A percentile compares a stretch with the other conserved stretches of the same genome.
These are phyloP conservation scores for Aureobasidium leucospermi DNA, from an alignment of 2,329 filamentous ascomycete species.

Conservation along the genomic window DNA sequence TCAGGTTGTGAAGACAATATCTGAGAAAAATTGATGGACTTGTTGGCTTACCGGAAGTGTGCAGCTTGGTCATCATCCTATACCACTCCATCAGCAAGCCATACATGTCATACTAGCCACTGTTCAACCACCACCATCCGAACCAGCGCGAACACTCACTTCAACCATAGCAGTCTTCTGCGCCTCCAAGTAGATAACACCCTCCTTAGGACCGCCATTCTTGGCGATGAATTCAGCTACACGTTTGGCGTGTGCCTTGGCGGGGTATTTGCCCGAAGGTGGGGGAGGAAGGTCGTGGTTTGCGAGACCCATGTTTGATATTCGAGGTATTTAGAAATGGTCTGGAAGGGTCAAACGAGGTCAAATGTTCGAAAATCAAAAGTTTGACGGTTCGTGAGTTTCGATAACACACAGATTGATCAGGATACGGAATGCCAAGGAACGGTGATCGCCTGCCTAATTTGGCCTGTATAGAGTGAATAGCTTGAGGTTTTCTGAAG, in stretches of 20 bases:
- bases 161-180: conserved; percentile 75
- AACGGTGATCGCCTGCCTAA: conserved; percentile 5
- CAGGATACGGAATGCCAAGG: conserved; percentile 3
- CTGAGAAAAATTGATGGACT: no score
- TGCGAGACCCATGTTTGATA: conserved; percentile 19
- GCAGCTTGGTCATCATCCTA: conserved; percentile 70
- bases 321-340: no score
- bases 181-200: conserved; percentile 81
- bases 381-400: neutral
- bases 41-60: conserved; percentile 7
- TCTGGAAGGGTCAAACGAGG: neutral
- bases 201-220: conserved; percentile 54
- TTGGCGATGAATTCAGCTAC: conserved; percentile 72
- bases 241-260: conserved; percentile 75
- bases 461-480: neutral
- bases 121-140: neutral
- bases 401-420: neutral
- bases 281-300: conserved; percentile 28
- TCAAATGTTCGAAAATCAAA: neutral
- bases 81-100: neutral
- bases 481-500: neutral
- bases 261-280: conserved; percentile 58
- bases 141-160: conserved; percentile 21
- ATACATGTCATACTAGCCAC: neutral
- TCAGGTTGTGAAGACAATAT: no score